Base-by-base conservation (phyloP, 2,329 filamentous ascomycete species). In the Arthrinium puccinioides region DNA sequence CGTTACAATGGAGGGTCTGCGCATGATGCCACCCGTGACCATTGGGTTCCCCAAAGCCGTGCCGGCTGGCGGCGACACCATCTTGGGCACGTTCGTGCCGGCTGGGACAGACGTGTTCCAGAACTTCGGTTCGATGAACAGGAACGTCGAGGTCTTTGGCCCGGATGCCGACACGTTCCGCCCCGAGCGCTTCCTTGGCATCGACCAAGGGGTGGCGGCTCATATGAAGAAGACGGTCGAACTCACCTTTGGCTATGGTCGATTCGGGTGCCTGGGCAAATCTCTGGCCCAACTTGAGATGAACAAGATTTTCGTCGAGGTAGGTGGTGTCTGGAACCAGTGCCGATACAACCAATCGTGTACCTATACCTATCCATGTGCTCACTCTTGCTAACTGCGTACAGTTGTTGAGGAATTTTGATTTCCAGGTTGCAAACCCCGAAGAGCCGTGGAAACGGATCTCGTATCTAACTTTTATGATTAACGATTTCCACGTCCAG, bases 31-130 rank as follows among this genome's bases (percentile, higher is more conserved):
- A 9, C 20, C 39, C 11, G 33, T 37, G 20, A 44, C 43, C 9
- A 31, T 38, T 7, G 25, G 38, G 16, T 20, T 43, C 10, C 31
- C 33, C 34, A 47, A 47, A 38, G 37, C 36, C 8, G 44, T 47
- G 13, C 44, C 42, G 3, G 26, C 26, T 4, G 42, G 39, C 5
- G 44, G 44, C 9, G 42, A 47, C 24, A 21, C 32, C 15, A 33
- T 44, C 7, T 34, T 31, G 3, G 39, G 42, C 11, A 31, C 30
- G 14, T 21, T 33, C 19, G 34, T 46, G 3, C 44, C 42, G 4
- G 39, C 15, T 15, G 44, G 41, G 3, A 43, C 41, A 11, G 25
- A 43, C 11, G 38, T 43, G 18, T 30, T 34, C 7, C 30, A 36
- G 9, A 32, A 41, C 20, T 25, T 18, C 18, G 30, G 32, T 20